Percentiles rank a stretch among this genome's conserved stretches.
phyloP scores from a whole-genome alignment of 2,329 filamentous ascomycete species.

The Sporothrix protearum region DNA sequence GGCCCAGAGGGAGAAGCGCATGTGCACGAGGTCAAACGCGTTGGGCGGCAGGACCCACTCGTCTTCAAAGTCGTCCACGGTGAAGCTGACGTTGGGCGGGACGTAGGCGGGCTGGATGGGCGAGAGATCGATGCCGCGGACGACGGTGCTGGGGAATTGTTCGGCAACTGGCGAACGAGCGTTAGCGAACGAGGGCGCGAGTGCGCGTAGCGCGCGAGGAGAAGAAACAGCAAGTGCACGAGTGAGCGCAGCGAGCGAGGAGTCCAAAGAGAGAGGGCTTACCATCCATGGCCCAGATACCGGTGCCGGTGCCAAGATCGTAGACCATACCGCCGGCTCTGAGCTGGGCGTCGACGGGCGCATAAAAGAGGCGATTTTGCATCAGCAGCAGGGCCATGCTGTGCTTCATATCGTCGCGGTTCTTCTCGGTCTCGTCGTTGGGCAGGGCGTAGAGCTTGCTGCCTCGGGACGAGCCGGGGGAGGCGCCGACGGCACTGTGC shows the following conservation, averaged over 20 bases:
- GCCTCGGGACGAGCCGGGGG: conserved; percentile 11
- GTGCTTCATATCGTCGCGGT: conserved; percentile 43
- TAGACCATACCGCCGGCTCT: conserved; percentile 43
- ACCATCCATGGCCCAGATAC: conserved; percentile 48
- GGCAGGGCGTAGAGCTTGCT: conserved; percentile 34
- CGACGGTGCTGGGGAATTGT: conserved; percentile 42
- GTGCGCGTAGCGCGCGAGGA: not conserved
- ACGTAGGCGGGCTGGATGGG: conserved; percentile 52
- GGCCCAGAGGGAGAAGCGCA: conserved; percentile 46
- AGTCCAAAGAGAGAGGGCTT: not conserved
- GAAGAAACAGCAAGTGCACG: not conserved
- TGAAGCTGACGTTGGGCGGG: conserved; percentile 50
- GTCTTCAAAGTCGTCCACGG: conserved; percentile 52
- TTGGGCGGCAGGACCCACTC: conserved; percentile 48
- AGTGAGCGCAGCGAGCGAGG: not conserved
- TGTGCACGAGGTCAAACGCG: conserved; percentile 49
- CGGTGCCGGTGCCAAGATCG: conserved; percentile 51
- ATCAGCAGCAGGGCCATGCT: conserved; percentile 38
- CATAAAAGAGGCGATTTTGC: conserved; percentile 41
- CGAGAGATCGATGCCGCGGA: conserved; percentile 50
- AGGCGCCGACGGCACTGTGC: conserved; percentile 26
- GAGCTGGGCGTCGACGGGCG: conserved; percentile 42
- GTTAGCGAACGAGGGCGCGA: not conserved
- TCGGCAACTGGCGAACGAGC: conserved; percentile 43
- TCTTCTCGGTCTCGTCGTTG: conserved; percentile 43